These are phyloP conservation scores for Hanseniaspora gamundiae DNA, from an alignment of 1,139 yeast genomes.

Conservation along the genomic window DNA sequence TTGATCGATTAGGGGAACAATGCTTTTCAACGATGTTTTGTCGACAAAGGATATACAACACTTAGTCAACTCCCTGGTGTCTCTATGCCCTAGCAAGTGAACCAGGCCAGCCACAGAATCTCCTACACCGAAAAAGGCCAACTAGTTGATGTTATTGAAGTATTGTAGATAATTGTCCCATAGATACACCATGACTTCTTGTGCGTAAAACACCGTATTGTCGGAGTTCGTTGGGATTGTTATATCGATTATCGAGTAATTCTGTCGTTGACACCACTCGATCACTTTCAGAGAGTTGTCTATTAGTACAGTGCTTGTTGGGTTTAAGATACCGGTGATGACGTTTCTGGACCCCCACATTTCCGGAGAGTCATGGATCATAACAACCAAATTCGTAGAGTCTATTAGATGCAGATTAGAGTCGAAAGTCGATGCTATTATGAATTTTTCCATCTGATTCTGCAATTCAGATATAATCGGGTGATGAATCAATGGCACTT, in stretches of 20 bases:
- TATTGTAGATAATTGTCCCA: slow-evolving; percentile 89
- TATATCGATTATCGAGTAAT: slow-evolving; percentile 73
- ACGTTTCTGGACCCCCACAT: slow-evolving; percentile 86
- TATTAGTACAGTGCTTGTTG: slow-evolving; percentile 49
- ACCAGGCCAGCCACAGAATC: slow-evolving; percentile 82
- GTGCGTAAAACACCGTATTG: slow-evolving; percentile 55
- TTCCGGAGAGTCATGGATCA: slow-evolving; percentile 88
- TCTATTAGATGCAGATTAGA: slow-evolving; percentile 55
- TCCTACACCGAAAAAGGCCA: slow-evolving; percentile 81
- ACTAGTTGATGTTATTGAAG: slow-evolving; percentile 50
- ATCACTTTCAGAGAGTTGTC: slow-evolving; percentile 46
- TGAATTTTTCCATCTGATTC: neutral
- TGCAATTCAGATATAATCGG: neutral
- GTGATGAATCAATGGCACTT: neutral
- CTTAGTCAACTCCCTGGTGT: slow-evolving; percentile 49
- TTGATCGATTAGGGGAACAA: slow-evolving; percentile 81
- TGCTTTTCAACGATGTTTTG: slow-evolving; percentile 52
- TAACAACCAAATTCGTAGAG: slow-evolving; percentile 48
- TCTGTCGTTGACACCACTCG: slow-evolving; percentile 45
- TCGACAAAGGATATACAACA: slow-evolving; percentile 67
- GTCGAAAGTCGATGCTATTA: neutral
- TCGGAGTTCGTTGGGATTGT: slow-evolving; percentile 55
- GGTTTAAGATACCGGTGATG: slow-evolving; percentile 62
- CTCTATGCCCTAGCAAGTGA: slow-evolving; percentile 77
- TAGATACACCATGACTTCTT: slow-evolving; percentile 62